Evolutionary conservation across 805 yeast species (phyloP), one percentile per base, ranked within the genome.

Genomic region (Sugiyamaella smithiae): DNA sequence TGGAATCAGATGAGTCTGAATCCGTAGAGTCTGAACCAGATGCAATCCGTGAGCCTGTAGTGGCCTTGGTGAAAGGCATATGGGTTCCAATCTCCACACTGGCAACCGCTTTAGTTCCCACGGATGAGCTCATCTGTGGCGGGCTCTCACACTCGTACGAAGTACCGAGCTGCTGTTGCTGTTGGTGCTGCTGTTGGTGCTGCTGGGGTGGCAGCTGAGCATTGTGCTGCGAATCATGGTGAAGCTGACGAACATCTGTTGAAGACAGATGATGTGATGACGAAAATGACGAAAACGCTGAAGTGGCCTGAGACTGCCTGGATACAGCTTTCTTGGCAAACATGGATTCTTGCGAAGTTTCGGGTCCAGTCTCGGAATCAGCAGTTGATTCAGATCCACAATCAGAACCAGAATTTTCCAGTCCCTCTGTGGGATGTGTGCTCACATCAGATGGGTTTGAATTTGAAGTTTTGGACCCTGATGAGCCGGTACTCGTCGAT

Each of bases 21-120:
- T 16, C 19, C 5, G 38, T 35, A 12, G 38, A 35, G 12, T 35
- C 38, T 5, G 38, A 35, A 5, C 38, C 38, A 29, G 33, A 16
- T 4, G 38, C 20, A 26, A 26, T 26, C 20, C 22, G 22, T 16
- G 38, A 35, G 38, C 22, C 16, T 12, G 38, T 6, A 11, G 38
- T 35, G 7, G 38, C 46, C 11, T 47, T 36, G 26, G 49, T 51
- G 48, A 62, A 62, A 4, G 63, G 61, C 46, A 58, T 46, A 14
- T 58, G 57, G 19, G 60, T 54, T 22, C 69, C 69, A 40, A 65
- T 65, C 36, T 60, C 67, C n/a, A 52, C 55, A 8, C 59, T 55
- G 32, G 54, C 43, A 44, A 46, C 20, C 28, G 19, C 20, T 5
- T 19, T 19, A 20, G 12, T 35, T 12, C 12, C 11, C 29, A 52